These are phyloP conservation scores for Phytopythium vexans DNA, from an alignment of 352 stramenopile genomes.

Conservation along the genomic window DNA sequence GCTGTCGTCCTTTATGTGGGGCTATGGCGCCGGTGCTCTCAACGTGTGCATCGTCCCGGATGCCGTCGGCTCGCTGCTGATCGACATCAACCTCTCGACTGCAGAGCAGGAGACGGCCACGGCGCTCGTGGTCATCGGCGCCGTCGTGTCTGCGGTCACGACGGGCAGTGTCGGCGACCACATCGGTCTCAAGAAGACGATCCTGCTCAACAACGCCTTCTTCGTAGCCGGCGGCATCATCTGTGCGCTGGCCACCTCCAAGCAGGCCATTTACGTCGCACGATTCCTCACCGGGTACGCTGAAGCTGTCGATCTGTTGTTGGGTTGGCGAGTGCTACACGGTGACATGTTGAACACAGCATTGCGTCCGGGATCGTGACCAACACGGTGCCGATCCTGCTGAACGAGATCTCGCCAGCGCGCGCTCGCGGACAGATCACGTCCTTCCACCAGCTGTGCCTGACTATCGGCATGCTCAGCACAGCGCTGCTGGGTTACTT, in stretches of 20 bases:
- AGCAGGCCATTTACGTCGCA: slow-evolving; percentile 55
- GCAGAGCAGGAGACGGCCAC: slow-evolving; percentile 73
- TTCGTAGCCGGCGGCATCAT: slow-evolving; percentile 54
- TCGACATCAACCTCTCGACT: slow-evolving; percentile 70
- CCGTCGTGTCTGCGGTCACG: slow-evolving; percentile 54
- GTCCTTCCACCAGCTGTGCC: slow-evolving; percentile 81
- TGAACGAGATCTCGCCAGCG: slow-evolving; percentile 79
- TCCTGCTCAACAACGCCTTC: slow-evolving; percentile 71
- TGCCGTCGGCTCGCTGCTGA: slow-evolving; percentile 61
- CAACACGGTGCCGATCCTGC: slow-evolving; percentile 79
- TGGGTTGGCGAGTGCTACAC: not conserved
- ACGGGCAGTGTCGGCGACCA: slow-evolving; percentile 50
- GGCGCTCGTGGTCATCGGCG: slow-evolving; percentile 70
- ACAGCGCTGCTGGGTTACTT: slow-evolving; percentile 75
- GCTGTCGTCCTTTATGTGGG: slow-evolving; percentile 81
- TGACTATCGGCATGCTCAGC: slow-evolving; percentile 86
- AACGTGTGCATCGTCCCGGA: slow-evolving; percentile 81
- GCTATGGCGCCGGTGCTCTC: slow-evolving; percentile 60
- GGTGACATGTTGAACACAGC: slow-evolving; percentile 2
- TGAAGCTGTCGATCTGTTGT: not conserved
- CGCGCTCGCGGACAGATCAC: slow-evolving; percentile 71
- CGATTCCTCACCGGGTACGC: slow-evolving; percentile 51
- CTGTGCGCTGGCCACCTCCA: slow-evolving; percentile 58
- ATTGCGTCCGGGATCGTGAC: slow-evolving; percentile 74
- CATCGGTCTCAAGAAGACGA: slow-evolving; percentile 60